Evolutionary conservation across 345 rosid species (phyloP), one percentile per base, ranked within the genome.

Genomic region (Theobroma cacao): DNA sequence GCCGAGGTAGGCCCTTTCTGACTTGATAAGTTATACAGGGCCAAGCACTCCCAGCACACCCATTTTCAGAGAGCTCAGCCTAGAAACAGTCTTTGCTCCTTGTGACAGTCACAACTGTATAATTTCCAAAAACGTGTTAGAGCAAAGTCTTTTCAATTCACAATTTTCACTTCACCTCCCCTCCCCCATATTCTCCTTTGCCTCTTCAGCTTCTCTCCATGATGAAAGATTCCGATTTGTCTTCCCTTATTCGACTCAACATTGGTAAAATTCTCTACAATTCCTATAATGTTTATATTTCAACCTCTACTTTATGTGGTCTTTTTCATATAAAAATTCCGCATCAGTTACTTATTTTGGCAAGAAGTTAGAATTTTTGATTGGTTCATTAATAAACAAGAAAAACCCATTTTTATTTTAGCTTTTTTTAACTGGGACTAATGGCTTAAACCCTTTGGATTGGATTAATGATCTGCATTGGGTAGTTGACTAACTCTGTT

Each of bases 211-310:
- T 56, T 56, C 18, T 1, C 30, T 2, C 11, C 6, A 85, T 86
- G 86, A 77, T 76, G 75, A 80, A 74, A 77, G 78, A 50, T 17
- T 68, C 84, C 75, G 78, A 85, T 75, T 71, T 66, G 56, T 75
- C 92, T 75, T 94, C 98, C 71, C 63, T 87, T 52, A 82, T 92
- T 82, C 95, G 91, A 72, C 98, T 92, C 61, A 94, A 89, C 87
- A 87, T 92, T 76, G 98, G 98, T 94, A 72, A 33, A 77, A 80
- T 56, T 22, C 74, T 64, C 34, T 24, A 38, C 38, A 10, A 11
- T 15, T 50, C 15, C 1, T 14, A 4, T 50, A 22, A 10, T 20
- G 4, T 9, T 4, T 22, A 8, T 38, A 31, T 53, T 20, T 14
- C 22, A 8, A 34, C 30, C 26, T 1, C 7, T 24, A 7, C 26